These are phyloP conservation scores for Russula griseocarnosa DNA, from an alignment of 768 basidiomycete species.

Conservation along the genomic window DNA sequence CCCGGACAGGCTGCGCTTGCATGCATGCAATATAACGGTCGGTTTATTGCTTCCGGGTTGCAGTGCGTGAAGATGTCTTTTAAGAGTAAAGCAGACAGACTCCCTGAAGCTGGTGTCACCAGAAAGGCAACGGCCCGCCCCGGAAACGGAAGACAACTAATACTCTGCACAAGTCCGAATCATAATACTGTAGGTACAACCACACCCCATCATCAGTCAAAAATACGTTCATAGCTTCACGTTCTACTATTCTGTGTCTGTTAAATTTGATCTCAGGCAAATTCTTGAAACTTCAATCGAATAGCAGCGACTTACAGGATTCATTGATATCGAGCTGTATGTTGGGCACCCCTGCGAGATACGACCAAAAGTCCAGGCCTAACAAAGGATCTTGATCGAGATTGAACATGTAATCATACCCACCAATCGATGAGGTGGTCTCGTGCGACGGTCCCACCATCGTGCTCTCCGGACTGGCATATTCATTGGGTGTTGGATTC, in stretches of 20 bases:
- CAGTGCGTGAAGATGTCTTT: background rate
- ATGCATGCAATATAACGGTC: conserved; percentile 4
- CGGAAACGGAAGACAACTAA: background rate
- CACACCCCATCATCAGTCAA: background rate
- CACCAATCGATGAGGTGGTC: background rate
- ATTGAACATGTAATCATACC: conserved; percentile 13
- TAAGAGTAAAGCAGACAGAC: background rate
- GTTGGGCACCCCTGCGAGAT: conserved; percentile 19
- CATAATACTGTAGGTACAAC: background rate
- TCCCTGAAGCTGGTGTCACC: no score
- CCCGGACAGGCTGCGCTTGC: conserved; percentile 36
- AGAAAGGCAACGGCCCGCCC: background rate
- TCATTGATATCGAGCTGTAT: conserved; percentile 1
- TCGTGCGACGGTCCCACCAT: conserved; percentile 9
- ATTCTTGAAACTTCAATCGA: background rate
- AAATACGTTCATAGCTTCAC: background rate
- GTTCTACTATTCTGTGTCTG: background rate
- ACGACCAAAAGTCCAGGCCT: conserved; percentile 23
- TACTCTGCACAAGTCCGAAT: background rate
- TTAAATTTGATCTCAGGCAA: background rate
- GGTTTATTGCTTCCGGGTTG: background rate
- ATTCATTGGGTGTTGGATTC: background rate
- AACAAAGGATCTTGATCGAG: conserved; percentile 20
- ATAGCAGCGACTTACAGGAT: conserved; percentile 9
- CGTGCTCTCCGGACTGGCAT: conserved; percentile 4